Evolutionary conservation across 2,329 filamentous ascomycete genomes (phyloP), one percentile per base, ranked within the genome.

Genomic region (Daldinia sp.): DNA sequence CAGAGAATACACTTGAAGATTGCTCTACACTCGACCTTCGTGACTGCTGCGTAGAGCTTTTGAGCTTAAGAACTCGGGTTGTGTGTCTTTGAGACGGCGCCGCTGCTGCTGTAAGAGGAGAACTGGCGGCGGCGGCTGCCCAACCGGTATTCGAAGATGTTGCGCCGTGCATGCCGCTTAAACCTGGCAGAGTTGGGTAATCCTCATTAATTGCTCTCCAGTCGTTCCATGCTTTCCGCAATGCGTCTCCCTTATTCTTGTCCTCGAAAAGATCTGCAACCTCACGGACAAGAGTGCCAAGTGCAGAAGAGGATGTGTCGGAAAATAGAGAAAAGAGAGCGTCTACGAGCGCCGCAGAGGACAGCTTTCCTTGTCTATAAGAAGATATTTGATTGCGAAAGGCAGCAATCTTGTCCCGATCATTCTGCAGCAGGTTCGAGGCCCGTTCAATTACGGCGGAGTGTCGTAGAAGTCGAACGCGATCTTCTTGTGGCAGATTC

Each of bases 201-300:
- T 98, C 94, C 80, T 98, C 94, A 73, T 97, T 97, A 81, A 97
- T 96, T 41, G 94, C 94, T 53, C 93, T 93, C 93, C 95, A 98
- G 80, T 97, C 93, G 74, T 93, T 93, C 94, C 95, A 98, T 1
- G 94, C 93, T 74, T 91, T 91, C 28, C 94, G 87, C 2, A 99
- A 82, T 0, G 84, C 85, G 59, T 91, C 90, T 1, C 89, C 89
- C 78, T 97, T 97, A 18, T 80, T 78, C 56, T 91, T 86, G 73
- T 97, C 91, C 74, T 99, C 95, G 74, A 96, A 98, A 10, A 99
- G 89, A 59, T 98, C 95, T 4, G 95, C 92, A 2, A 98, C 87
- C 78, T 99, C 96, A 68, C 95, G 92, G 69, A 98, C 88, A 0
- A 99, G 86, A 28, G 94, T 98, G 13, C 94, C 94, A 0, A 99